Evolutionary conservation across 2,329 filamentous ascomycete genomes (phyloP).

Genomic region (Mycosphaerelloides madeirae): DNA sequence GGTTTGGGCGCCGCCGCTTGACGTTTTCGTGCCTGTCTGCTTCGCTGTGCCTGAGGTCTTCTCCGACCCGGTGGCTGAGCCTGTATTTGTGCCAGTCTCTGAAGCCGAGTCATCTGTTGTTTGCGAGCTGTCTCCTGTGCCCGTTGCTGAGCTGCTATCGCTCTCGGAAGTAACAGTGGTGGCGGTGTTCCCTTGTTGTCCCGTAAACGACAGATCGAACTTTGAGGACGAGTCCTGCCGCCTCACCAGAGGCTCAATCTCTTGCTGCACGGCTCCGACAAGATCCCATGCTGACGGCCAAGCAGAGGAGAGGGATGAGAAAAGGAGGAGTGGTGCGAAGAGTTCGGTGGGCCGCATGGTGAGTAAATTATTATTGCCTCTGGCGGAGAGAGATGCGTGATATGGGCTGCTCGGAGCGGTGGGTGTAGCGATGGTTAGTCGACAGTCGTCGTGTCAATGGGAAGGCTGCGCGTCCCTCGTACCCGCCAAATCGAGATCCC

Average conservation of each 20-base stretch:
- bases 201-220: slow-evolving; percentile 22
- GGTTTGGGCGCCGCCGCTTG: slow-evolving; percentile 14
- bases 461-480: slow-evolving; percentile 17
- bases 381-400: slow-evolving; percentile 2
- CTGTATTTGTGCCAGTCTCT: slow-evolving; percentile 8
- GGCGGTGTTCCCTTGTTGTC: slow-evolving; percentile 22
- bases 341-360: slow-evolving; percentile 33
- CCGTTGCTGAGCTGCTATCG: slow-evolving; percentile 16
- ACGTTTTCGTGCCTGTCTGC: slow-evolving; percentile 17
- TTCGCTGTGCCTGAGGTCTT: slow-evolving; percentile 19
- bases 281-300: slow-evolving; percentile 25
- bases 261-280: slow-evolving; percentile 23
- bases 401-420: slow-evolving; percentile 5
- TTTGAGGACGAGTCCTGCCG: slow-evolving; percentile 20
- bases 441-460: slow-evolving; percentile 9
- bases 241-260: slow-evolving; percentile 23
- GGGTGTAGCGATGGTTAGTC: slow-evolving; percentile 7
- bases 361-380: slow-evolving; percentile 14
- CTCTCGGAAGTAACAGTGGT: slow-evolving; percentile 19
- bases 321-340: slow-evolving; percentile 29
- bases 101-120: slow-evolving; percentile 3
- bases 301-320: slow-evolving; percentile 29
- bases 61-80: slow-evolving; percentile 13
- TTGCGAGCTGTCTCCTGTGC: slow-evolving; percentile 15
- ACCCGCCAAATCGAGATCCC: slow-evolving; percentile 9